Evolutionary conservation across 805 yeast genomes (phyloP).

Genomic region (Pichia cephalocereana): DNA sequence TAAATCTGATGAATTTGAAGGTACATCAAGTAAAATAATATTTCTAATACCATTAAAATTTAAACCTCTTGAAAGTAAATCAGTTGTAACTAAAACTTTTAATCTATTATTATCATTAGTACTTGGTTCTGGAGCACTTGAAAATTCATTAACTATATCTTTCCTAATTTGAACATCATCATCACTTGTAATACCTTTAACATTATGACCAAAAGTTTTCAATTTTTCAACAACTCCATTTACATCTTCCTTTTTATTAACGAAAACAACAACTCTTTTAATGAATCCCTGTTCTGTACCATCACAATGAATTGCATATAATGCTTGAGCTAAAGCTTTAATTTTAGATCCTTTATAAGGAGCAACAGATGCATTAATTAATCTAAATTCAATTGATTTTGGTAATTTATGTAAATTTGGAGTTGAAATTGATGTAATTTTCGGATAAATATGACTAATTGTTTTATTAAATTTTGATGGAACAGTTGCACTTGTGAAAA

Average conservation of each 20-base stretch:
- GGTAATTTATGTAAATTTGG: conserved; percentile 85
- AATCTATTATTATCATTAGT: conserved; percentile 28
- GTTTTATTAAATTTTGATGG: conserved; percentile 67
- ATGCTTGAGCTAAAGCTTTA: conserved; percentile 79
- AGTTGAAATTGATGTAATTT: conserved; percentile 57
- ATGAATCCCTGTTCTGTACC: conserved; percentile 69
- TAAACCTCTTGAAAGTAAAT: conserved; percentile 81
- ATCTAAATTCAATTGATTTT: conserved; percentile 55
- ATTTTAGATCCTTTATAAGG: conserved; percentile 82
- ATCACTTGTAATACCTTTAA: conserved; percentile 58
- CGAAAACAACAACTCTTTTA: conserved; percentile 79
- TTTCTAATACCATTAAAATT: conserved; percentile 78
- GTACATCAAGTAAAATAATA: conserved; percentile 77
- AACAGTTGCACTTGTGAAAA: conserved; percentile 86
- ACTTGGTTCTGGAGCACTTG: conserved; percentile 42
- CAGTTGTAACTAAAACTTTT: conserved; percentile 79
- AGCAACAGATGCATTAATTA: conserved; percentile 64
- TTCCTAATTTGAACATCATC: conserved; percentile 54
- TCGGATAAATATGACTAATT: conserved; percentile 52
- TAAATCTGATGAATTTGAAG: conserved; percentile 74
- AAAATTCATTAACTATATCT: conserved; percentile 48
- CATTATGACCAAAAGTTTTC: conserved; percentile 44
- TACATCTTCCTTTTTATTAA: conserved; percentile 63
- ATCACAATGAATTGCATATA: conserved; percentile 78
- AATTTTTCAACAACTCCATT: conserved; percentile 48